These are phyloP conservation scores for Hypoxylon sp. DNA, from an alignment of 2,329 filamentous ascomycete genomes.

Conservation along the genomic window DNA sequence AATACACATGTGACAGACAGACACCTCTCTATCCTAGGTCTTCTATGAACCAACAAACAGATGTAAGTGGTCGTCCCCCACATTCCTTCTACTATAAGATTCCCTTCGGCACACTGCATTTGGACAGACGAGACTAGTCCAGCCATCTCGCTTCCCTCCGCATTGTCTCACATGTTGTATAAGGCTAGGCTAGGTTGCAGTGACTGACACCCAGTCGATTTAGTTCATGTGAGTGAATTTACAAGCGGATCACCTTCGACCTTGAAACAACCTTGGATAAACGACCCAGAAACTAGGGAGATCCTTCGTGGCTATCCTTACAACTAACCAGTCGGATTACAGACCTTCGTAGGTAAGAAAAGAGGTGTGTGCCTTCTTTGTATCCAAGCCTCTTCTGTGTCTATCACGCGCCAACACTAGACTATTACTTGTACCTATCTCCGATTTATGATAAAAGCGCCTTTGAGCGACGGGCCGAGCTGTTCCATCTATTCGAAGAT, in stretches of 20 bases:
- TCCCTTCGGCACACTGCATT: constrained; percentile 2
- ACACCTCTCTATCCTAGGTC: background rate
- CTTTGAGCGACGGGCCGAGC: constrained; percentile 13
- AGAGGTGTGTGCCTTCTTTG: constrained; percentile 30
- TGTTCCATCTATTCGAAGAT: constrained; percentile 4
- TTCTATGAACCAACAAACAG: constrained; percentile 22
- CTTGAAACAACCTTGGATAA: constrained; percentile 23
- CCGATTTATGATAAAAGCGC: constrained; percentile 22
- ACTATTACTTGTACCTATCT: constrained; percentile 25
- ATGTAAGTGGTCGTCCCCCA: constrained; percentile 28
- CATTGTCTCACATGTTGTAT: constrained; percentile 20
- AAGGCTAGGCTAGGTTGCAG: constrained; percentile 25
- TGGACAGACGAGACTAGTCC: constrained; percentile 14
- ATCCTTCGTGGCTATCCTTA: constrained; percentile 31
- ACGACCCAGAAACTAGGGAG: constrained; percentile 5
- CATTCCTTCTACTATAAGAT: constrained; percentile 13
- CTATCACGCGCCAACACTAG: constrained; percentile 31
- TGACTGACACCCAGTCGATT: constrained; percentile 28
- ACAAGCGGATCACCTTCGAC: constrained; percentile 19
- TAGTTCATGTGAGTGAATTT: constrained; percentile 39
- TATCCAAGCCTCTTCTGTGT: constrained; percentile 34
- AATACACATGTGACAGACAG: constrained; percentile 28
- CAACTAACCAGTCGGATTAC: constrained; percentile 33
- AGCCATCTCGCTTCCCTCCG: constrained; percentile 22
- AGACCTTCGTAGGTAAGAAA: constrained; percentile 31